These are phyloP conservation scores for Trichoderma gamsii DNA, from an alignment of 495 filamentous ascomycete genomes.

Conservation along the genomic window DNA sequence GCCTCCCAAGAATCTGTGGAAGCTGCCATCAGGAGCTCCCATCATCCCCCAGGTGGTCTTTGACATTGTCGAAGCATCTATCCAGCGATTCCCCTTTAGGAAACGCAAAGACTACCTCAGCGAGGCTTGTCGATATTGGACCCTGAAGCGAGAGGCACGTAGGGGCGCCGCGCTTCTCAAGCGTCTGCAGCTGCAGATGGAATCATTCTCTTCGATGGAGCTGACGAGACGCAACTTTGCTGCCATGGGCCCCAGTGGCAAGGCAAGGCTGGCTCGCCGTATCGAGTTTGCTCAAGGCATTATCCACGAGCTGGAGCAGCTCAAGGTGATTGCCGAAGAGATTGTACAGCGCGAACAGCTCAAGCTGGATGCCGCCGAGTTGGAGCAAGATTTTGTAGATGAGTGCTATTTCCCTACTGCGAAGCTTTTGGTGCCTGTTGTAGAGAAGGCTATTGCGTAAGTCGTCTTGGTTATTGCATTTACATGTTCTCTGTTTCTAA, in stretches of 20 bases:
- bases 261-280: conserved; percentile 66
- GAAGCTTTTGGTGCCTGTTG: conserved; percentile 67
- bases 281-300: conserved; percentile 81
- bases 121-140: conserved; percentile 96
- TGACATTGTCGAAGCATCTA: conserved; percentile 69
- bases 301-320: conserved; percentile 64
- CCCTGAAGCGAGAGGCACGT: conserved; percentile 86
- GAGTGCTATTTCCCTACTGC: conserved; percentile 84
- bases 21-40: conserved; percentile 88
- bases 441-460: conserved; percentile 69
- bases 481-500: conserved; percentile 22
- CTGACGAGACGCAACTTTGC: conserved; percentile 89
- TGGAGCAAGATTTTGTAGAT: conserved; percentile 72
- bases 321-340: conserved; percentile 60
- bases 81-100: conserved; percentile 72
- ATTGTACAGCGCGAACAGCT: conserved; percentile 65
- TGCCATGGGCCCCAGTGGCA: conserved; percentile 79
- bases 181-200: conserved; percentile 86
- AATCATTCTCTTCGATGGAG: conserved; percentile 93
- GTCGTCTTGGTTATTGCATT: conserved; percentile 39
- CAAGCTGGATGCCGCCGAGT: conserved; percentile 69
- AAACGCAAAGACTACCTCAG: conserved; percentile 87
- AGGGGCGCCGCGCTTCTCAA: conserved; percentile 88
- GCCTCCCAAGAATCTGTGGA: conserved; percentile 73
- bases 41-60: conserved; percentile 84